Percentiles rank a stretch among this genome's conserved stretches.
phyloP scores from a whole-genome alignment of 257 asterid genomes.

The Ilex aquifolium region DNA sequence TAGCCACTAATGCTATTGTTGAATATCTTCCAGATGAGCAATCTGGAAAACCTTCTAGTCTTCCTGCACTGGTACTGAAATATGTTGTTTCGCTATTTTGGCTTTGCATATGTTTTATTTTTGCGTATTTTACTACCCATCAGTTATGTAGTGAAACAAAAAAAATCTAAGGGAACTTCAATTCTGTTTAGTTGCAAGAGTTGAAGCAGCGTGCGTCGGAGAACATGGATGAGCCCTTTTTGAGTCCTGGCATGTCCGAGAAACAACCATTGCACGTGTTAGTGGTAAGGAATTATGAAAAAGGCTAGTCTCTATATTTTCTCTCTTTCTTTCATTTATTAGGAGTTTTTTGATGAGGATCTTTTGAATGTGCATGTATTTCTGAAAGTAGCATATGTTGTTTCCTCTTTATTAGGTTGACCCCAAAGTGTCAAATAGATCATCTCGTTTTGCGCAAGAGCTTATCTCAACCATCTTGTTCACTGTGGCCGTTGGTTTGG shows the following conservation, averaged over 20 bases:
- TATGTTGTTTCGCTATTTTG: not conserved
- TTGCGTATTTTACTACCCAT: constrained; percentile 1
- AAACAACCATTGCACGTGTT: constrained; percentile 92
- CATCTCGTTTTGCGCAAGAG: constrained; percentile 79
- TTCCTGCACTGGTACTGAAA: constrained; percentile 79
- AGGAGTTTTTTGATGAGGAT: not conserved
- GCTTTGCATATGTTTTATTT: not conserved
- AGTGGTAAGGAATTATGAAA: constrained; percentile 59
- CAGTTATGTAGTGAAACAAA: constrained; percentile 2
- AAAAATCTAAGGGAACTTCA: not conserved
- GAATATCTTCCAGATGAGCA: constrained; percentile 91
- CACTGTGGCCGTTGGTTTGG: constrained; percentile 74
- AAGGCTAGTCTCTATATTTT: not conserved
- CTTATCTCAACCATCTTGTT: constrained; percentile 68
- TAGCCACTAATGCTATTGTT: constrained; percentile 66
- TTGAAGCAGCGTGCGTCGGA: constrained; percentile 82
- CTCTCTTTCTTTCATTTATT: not conserved
- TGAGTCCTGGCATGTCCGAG: constrained; percentile 81
- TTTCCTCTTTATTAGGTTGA: constrained; percentile 62
- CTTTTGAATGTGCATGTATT: not conserved
- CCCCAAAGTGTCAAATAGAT: constrained; percentile 60
- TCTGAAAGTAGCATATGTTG: constrained; percentile 4
- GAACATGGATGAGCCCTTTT: constrained; percentile 62
- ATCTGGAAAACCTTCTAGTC: constrained; percentile 89
- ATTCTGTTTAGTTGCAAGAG: constrained; percentile 75